Conservation (phyloP, 1,284 basidiomycete genomes). For the Rhodotorula sp. region DNA sequence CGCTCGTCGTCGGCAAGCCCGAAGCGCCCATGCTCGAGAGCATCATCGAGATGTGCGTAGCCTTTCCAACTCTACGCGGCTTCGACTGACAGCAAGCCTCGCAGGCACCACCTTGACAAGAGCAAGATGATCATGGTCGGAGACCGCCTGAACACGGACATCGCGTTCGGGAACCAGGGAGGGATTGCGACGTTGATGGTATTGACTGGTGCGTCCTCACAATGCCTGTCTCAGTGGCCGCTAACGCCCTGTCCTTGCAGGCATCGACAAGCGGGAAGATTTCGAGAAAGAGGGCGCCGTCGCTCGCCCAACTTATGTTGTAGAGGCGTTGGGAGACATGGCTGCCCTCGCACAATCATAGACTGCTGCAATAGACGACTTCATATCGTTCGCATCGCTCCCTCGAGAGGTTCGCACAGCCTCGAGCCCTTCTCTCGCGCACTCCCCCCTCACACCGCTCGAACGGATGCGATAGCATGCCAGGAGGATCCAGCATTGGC, state of each 20-base stretch:
- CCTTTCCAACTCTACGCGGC: too few species aligned
- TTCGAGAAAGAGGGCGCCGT: constrained; percentile 32
- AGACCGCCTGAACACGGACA: constrained; percentile 89
- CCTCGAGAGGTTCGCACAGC: background rate
- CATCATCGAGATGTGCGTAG: constrained; percentile 86
- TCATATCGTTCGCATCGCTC: background rate
- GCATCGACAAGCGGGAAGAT: constrained; percentile 29
- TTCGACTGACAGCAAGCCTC: background rate
- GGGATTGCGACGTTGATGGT: constrained; percentile 85
- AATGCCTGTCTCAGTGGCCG: background rate
- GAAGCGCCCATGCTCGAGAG: constrained; percentile 90
- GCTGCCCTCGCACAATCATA: constrained; percentile 1
- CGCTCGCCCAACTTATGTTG: constrained; percentile 32
- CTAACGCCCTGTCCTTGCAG: constrained; percentile 1
- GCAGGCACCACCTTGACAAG: constrained; percentile 82
- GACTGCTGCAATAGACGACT: background rate
- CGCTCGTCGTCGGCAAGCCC: constrained; percentile 83
- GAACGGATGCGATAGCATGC: constrained; percentile 12
- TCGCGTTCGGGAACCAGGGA: constrained; percentile 76
- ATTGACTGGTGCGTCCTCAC: constrained; percentile 64
- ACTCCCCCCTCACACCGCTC: background rate
- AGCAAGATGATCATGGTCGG: constrained; percentile 89
- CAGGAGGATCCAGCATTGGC: constrained; percentile 1
- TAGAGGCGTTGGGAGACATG: constrained; percentile 30
- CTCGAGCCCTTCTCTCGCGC: too few species aligned